A percentile compares a stretch with the other conserved stretches of the same genome.
Conservation (phyloP, 805 yeast genomes). For the Torulaspora quercuum region DNA sequence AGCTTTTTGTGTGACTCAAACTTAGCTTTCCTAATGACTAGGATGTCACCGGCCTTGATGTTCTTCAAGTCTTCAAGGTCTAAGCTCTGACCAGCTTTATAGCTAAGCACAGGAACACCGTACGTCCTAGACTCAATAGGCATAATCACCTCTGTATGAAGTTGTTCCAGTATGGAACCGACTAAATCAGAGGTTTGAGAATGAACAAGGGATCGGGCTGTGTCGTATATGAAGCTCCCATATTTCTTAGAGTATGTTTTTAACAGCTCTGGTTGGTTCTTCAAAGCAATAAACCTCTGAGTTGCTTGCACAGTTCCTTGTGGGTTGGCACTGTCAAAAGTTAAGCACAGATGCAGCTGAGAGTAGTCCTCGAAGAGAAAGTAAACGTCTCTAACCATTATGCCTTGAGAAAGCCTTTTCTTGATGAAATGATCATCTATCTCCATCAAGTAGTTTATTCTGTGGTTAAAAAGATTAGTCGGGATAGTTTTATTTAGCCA, state of each 20-base stretch:
- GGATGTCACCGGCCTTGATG: slow-evolving; percentile 78
- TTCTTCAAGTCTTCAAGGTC: slow-evolving; percentile 52
- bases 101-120: slow-evolving; percentile 52
- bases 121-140: slow-evolving; percentile 65
- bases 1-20: slow-evolving; percentile 63
- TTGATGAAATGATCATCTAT: slow-evolving; percentile 53
- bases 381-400: slow-evolving; percentile 60
- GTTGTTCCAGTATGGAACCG: slow-evolving; percentile 36
- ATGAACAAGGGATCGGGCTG: slow-evolving; percentile 41
- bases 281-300: slow-evolving; percentile 42
- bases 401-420: slow-evolving; percentile 54
- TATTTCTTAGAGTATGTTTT: slow-evolving; percentile 46
- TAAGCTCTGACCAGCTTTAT: slow-evolving; percentile 53
- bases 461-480: slow-evolving; percentile 29
- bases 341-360: slow-evolving; percentile 56
- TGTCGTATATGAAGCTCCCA: slow-evolving; percentile 50
- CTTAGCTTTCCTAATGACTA: slow-evolving; percentile 69
- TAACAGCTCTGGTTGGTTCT: slow-evolving; percentile 45
- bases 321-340: slow-evolving; percentile 55
- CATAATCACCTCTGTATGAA: slow-evolving; percentile 44
- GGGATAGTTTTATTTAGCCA: slow-evolving; percentile 65
- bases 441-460: slow-evolving; percentile 48
- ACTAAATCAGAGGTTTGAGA: slow-evolving; percentile 32
- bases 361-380: slow-evolving; percentile 70
- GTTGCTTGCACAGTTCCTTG: slow-evolving; percentile 41